Evolutionary conservation across 306 rosid genomes (phyloP).

Genomic region (Rosa lucieae): DNA sequence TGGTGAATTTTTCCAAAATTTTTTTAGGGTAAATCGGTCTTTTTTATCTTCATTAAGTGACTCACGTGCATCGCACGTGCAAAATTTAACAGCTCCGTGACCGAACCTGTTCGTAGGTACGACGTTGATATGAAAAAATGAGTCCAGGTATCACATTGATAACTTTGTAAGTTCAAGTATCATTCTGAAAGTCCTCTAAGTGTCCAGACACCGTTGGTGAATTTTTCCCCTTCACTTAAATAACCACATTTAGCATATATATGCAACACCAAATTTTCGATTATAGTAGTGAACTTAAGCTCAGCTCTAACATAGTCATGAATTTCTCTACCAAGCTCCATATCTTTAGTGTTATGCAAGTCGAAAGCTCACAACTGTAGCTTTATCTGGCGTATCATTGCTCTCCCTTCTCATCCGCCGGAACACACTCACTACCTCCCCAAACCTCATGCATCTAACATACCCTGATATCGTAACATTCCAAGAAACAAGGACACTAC

Average conservation of each 20-base stretch:
- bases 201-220: no score
- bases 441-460: conserved; percentile 51
- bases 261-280: conserved; percentile 53
- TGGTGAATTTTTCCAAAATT: no score
- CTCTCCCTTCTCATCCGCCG: conserved; percentile 44
- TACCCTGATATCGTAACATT: conserved; percentile 57
- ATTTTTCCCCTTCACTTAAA: no score
- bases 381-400: conserved; percentile 51
- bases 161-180: no score
- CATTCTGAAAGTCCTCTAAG: no score
- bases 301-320: conserved; percentile 47
- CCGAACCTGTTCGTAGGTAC: no score
- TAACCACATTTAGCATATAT: conserved; percentile 46
- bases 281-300: conserved; percentile 40
- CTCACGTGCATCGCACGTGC: no score
- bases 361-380: conserved; percentile 63
- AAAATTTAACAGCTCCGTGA: no score
- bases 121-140: no score
- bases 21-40: no score
- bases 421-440: conserved; percentile 46
- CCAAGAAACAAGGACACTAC: conserved; percentile 76
- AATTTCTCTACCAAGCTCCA: conserved; percentile 64
- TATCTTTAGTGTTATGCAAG: conserved; percentile 46
- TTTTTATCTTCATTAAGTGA: no score
- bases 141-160: no score